Conservation (phyloP, 2,329 filamentous ascomycete genomes). For the Xylaria sp. region DNA sequence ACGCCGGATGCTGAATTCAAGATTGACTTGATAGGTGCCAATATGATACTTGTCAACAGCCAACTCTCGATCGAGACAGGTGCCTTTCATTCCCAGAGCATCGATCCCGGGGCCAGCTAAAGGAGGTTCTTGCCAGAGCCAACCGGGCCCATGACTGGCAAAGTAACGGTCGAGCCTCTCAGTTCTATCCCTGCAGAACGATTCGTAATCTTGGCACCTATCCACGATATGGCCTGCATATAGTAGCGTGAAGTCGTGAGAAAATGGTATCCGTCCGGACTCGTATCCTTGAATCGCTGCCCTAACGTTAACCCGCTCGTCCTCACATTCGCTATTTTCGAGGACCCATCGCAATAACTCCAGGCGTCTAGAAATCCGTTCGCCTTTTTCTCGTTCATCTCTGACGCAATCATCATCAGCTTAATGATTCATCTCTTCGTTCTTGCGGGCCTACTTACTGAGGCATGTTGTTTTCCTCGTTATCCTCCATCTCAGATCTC, state of each 20-base stretch:
- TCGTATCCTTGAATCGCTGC: constrained; percentile 57
- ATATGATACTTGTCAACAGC: constrained; percentile 39
- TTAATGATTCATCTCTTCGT: neutral
- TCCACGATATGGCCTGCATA: constrained; percentile 58
- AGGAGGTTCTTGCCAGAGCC: constrained; percentile 61
- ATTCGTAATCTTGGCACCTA: constrained; percentile 52
- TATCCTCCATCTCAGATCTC: constrained; percentile 48
- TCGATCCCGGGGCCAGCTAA: constrained; percentile 45
- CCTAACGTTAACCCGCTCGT: constrained; percentile 56
- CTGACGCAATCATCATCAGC: constrained; percentile 34
- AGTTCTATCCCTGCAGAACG: constrained; percentile 54
- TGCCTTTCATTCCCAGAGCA: constrained; percentile 49
- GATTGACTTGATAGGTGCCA: constrained; percentile 42
- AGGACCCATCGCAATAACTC: constrained; percentile 50
- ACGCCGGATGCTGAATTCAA: constrained; percentile 22
- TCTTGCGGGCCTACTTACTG: constrained; percentile 39
- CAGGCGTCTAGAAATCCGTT: constrained; percentile 51
- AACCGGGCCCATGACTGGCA: constrained; percentile 53
- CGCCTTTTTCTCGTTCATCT: constrained; percentile 45
- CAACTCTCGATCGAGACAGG: constrained; percentile 43
- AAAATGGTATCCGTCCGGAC: constrained; percentile 55
- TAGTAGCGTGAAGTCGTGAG: constrained; percentile 55
- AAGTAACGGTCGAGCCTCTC: constrained; percentile 55
- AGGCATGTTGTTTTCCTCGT: constrained; percentile 50
- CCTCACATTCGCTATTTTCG: constrained; percentile 48